These are phyloP conservation scores for Coccinonectria pachysandricola DNA, from an alignment of 2,329 filamentous ascomycete species.

Conservation along the genomic window DNA sequence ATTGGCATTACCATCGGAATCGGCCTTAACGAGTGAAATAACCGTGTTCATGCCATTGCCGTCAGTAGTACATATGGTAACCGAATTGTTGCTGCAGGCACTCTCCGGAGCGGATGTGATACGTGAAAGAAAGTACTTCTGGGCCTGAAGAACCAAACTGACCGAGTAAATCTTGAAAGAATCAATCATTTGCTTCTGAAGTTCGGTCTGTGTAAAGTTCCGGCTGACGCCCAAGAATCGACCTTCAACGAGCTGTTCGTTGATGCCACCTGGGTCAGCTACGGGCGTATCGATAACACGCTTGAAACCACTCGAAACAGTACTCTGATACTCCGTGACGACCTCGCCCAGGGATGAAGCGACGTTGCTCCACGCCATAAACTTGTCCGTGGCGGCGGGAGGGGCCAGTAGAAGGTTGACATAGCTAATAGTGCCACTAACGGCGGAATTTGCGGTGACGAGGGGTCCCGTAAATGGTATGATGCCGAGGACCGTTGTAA, in stretches of 20 bases:
- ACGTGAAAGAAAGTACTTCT: not conserved
- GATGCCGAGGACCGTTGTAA: not conserved
- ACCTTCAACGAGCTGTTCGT: not conserved
- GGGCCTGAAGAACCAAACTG: not conserved
- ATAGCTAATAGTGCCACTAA: too few species aligned
- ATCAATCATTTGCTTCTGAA: not conserved
- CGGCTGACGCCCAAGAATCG: conserved; percentile 1
- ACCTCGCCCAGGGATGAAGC: not conserved
- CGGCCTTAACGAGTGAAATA: too few species aligned
- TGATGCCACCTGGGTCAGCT: not conserved
- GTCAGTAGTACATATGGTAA: not conserved
- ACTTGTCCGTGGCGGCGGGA: not conserved
- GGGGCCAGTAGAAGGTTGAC: too few species aligned
- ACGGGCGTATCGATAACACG: not conserved
- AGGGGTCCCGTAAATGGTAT: not conserved
- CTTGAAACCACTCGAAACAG: not conserved
- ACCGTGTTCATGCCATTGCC: too few species aligned
- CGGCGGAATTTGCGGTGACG: not conserved
- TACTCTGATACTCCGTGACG: not conserved
- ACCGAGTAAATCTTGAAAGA: conserved; percentile 1
- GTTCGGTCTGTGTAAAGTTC: conserved; percentile 1
- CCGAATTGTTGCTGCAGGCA: not conserved
- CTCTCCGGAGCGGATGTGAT: conserved; percentile 1
- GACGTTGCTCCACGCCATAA: conserved; percentile 1
- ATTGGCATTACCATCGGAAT: not conserved